Base-by-base conservation (phyloP, 441 rosid genomes). In the Croton setiger region DNA sequence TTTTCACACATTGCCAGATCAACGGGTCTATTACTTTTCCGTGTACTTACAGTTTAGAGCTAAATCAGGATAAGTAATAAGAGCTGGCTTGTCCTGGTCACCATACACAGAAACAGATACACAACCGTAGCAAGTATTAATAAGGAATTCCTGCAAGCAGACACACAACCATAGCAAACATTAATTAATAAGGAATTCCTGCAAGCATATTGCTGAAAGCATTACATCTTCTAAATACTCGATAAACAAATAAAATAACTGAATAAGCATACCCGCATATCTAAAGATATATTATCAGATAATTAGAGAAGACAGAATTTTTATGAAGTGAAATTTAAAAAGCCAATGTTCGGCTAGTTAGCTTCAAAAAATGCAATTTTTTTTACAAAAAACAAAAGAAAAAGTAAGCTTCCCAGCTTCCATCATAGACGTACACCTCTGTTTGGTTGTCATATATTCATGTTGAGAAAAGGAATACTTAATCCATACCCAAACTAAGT, bases 21-120 rank as follows among this genome's bases (percentile, higher is more conserved):
- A 41, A 61, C 45, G 53, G 13, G 37, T 63, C 36, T 52, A 23
- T 53, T 55, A 44, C 14, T 27, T 58, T 17, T 9, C 23, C 20
- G 35, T 33, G 41, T 37, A 75, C 95, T 85, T 81, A 94, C 97
- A 71, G 74, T 91, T 89, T 64, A 91, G 75, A 74, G 92, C 98
- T 66, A 94, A 75, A 86, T 94, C 97, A 17, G 98, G 97, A 81
- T 90, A 94, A 4, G 98, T 91, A 57, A 94, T 74, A 52, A 94
- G 87, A 73, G 96, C 98, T 27, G 96, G 98, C 86, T 91, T 94
- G 76, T 91, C 98, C 61, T 72, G 92, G 79, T 94, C 96, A 71
- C 98, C 98, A 72, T 82, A 86, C 64, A 94, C 96, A 44, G 92
- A 79, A 76, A 94, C 98, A 47, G 89, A 83, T 48, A 94, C 83